Conservation (phyloP, 257 asterid genomes). For the Solanum tarapatanum region DNA sequence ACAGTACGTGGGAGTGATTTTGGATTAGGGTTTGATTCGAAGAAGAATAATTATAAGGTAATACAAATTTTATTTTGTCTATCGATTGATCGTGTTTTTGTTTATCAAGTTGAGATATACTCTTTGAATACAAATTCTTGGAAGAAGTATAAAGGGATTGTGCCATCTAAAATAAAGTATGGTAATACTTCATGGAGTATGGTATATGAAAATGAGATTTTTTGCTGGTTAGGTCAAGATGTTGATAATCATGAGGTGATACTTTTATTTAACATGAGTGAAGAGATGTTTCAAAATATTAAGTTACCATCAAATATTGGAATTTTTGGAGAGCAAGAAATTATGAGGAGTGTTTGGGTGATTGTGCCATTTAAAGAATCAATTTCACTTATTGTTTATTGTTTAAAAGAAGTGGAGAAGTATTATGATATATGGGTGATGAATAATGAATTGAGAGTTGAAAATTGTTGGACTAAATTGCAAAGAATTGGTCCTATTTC, state of each 20-base stretch:
- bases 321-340: slow-evolving; percentile 23
- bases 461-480: slow-evolving; percentile 21
- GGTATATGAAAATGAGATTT: slow-evolving; percentile 32
- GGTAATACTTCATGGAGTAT: slow-evolving; percentile 36
- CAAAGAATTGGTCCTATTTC: slow-evolving; percentile 34
- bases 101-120: slow-evolving; percentile 40
- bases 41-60: slow-evolving; percentile 29
- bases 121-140: slow-evolving; percentile 22
- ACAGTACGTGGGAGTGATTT: slow-evolving; percentile 41
- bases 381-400: slow-evolving; percentile 37
- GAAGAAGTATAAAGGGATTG: slow-evolving; percentile 17
- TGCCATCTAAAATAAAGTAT: slow-evolving; percentile 40
- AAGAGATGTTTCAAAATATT: slow-evolving; percentile 26
- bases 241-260: slow-evolving; percentile 14
- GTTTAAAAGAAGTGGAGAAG: slow-evolving; percentile 17
- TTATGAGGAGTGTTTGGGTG: slow-evolving; percentile 29
- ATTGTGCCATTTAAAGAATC: slow-evolving; percentile 26
- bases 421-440: slow-evolving; percentile 35
- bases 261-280: slow-evolving; percentile 25
- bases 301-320: slow-evolving; percentile 28
- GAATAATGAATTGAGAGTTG: slow-evolving; percentile 13
- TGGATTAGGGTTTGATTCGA: slow-evolving; percentile 35
- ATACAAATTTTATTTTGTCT: slow-evolving; percentile 35
- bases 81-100: background rate
- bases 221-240: slow-evolving; percentile 70